Percentiles rank a stretch among this genome's conserved stretches.
Evolutionary conservation across 73 alveolate genomes (phyloP).

Genomic region (Tetrahymena borealis): DNA sequence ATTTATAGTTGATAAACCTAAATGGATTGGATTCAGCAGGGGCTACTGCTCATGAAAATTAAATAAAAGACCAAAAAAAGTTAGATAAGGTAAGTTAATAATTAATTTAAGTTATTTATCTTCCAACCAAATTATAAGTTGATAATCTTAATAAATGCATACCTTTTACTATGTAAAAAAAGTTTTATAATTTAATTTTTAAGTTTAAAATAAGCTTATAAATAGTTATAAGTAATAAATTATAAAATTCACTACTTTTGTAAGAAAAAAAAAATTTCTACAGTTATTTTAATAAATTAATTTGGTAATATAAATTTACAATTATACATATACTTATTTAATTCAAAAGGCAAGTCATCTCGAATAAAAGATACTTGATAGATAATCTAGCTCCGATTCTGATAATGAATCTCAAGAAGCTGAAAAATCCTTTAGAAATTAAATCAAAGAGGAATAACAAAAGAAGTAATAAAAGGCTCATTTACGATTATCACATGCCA

Average conservation of each 20-base stretch:
- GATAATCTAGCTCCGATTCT: not conserved
- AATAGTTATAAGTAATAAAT: no score
- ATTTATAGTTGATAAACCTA: not conserved
- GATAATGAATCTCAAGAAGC: not conserved
- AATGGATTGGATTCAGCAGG: not conserved
- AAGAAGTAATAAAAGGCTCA: not conserved
- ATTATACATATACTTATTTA: not conserved
- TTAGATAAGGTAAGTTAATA: not conserved
- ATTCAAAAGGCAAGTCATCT: not conserved
- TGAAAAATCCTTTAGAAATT: not conserved
- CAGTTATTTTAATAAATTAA: no score
- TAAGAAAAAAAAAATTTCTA: no score
- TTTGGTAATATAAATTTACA: no score
- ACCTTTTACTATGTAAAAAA: no score
- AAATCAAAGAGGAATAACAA: not conserved
- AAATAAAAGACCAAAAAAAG: not conserved
- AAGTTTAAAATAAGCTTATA: no score
- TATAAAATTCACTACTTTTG: no score
- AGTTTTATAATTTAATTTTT: no score
- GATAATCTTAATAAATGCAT: no score
- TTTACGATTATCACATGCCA: not conserved
- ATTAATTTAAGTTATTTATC: no score
- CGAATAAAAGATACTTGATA: not conserved
- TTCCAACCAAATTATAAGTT: no score
- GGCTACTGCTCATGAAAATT: not conserved